phyloP scores from a whole-genome alignment of 2,329 filamentous ascomycete species.

The Calonectria pauciramosa region DNA sequence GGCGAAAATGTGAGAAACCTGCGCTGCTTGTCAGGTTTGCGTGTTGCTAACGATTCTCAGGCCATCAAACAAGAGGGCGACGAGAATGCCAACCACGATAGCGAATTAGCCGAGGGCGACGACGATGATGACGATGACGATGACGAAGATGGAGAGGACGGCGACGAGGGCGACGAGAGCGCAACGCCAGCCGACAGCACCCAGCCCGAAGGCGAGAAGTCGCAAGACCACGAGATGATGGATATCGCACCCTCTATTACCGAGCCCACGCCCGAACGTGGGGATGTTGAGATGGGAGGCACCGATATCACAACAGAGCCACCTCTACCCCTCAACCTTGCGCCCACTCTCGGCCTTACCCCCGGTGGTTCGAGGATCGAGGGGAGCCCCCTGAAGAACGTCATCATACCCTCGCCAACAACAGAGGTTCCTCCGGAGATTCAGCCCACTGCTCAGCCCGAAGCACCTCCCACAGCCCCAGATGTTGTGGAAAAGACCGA shows the following conservation, averaged over 20 bases:
- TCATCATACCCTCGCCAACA: constrained; percentile 62
- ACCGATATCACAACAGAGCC: constrained; percentile 39
- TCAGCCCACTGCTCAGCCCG: constrained; percentile 7
- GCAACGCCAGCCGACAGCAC: constrained; percentile 51
- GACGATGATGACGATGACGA: constrained; percentile 63
- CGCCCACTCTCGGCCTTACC: constrained; percentile 47
- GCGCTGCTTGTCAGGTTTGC: neutral
- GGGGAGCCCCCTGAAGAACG: constrained; percentile 68
- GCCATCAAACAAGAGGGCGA: constrained; percentile 60
- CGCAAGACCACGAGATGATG: constrained; percentile 55
- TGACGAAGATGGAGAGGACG: constrained; percentile 62
- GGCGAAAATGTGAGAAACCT: constrained; percentile 50
- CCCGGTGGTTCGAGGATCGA: constrained; percentile 55
- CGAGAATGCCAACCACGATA: constrained; percentile 61
- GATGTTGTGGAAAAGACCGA: neutral
- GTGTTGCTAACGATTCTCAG: constrained; percentile 46
- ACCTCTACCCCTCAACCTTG: constrained; percentile 47
- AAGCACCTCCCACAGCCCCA: constrained; percentile 34
- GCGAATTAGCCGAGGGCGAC: constrained; percentile 67
- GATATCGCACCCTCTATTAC: constrained; percentile 50
- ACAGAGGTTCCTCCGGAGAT: constrained; percentile 45
- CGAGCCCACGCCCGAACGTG: constrained; percentile 34
- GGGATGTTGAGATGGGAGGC: constrained; percentile 46
- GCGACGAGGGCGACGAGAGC: constrained; percentile 62
- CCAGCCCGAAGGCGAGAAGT: constrained; percentile 43